These are phyloP conservation scores for Kuraishia piskuri DNA, from an alignment of 805 yeast genomes.

Conservation along the genomic window DNA sequence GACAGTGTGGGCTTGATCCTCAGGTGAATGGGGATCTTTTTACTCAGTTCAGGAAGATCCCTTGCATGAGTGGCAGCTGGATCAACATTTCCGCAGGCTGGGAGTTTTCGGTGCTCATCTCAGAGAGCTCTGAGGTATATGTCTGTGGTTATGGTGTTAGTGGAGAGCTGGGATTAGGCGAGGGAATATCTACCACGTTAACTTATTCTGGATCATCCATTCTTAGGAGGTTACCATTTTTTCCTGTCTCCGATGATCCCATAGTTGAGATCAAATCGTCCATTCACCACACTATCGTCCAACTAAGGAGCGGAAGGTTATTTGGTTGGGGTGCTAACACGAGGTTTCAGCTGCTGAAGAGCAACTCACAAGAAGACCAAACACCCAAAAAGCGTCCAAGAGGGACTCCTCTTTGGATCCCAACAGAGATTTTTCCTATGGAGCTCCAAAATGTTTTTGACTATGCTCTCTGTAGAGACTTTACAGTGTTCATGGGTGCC, in stretches of 20 bases:
- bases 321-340: conserved; percentile 67
- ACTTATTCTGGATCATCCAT: conserved; percentile 7
- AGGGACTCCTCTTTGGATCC: conserved; percentile 12
- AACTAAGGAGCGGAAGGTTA: conserved; percentile 30
- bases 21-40: not conserved
- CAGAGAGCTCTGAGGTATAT: conserved; percentile 29
- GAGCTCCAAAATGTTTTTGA: conserved; percentile 6
- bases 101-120: conserved; percentile 58
- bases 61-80: conserved; percentile 22
- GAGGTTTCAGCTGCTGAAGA: conserved; percentile 39
- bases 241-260: not conserved
- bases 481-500: conserved; percentile 25
- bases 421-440: conserved; percentile 8
- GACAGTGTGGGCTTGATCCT: conserved; percentile 42
- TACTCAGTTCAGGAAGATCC: not conserved
- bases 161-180: conserved; percentile 67
- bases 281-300: conserved; percentile 35
- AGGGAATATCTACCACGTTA: conserved; percentile 2
- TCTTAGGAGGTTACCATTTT: not conserved
- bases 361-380: not conserved
- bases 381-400: not conserved
- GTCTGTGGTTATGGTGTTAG: conserved; percentile 56
- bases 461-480: conserved; percentile 49
- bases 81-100: conserved; percentile 62
- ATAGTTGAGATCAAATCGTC: conserved; percentile 22